Conservation (phyloP, 2,329 filamentous ascomycete genomes). For the Fusarium odoratissimum region DNA sequence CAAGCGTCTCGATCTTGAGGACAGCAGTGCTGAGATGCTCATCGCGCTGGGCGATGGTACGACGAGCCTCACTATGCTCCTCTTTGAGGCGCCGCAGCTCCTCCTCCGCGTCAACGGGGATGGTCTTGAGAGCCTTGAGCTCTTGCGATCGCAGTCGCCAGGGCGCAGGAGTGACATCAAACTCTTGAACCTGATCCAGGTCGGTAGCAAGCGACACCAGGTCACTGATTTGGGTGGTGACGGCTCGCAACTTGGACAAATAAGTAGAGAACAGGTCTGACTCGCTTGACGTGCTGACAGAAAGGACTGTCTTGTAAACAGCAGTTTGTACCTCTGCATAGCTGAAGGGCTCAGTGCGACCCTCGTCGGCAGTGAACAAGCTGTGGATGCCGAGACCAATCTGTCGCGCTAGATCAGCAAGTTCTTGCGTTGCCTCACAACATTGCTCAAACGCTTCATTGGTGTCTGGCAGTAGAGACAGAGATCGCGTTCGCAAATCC, state of each 20-base stretch:
- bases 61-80: conserved; percentile 81
- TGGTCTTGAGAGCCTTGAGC: conserved; percentile 82
- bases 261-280: conserved; percentile 78
- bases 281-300: conserved; percentile 66
- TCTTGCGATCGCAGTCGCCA: conserved; percentile 87
- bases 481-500: conserved; percentile 79
- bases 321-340: conserved; percentile 73
- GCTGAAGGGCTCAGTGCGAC: conserved; percentile 73
- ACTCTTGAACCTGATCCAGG: conserved; percentile 79
- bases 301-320: conserved; percentile 65
- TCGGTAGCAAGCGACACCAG: conserved; percentile 77
- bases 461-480: conserved; percentile 77
- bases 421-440: conserved; percentile 71
- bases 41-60: conserved; percentile 77
- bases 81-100: conserved; percentile 84
- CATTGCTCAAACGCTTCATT: conserved; percentile 76
- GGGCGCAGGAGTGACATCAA: conserved; percentile 79
- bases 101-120: conserved; percentile 85
- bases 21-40: conserved; percentile 86
- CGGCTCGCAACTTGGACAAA: conserved; percentile 71
- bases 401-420: conserved; percentile 74
- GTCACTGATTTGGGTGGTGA: conserved; percentile 74
- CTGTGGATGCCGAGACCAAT: conserved; percentile 74
- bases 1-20: conserved; percentile 94
- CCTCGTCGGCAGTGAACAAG: conserved; percentile 76